phyloP scores from a whole-genome alignment of 371 early-diverging fungal genomes.

The Rhizopus sp. region DNA sequence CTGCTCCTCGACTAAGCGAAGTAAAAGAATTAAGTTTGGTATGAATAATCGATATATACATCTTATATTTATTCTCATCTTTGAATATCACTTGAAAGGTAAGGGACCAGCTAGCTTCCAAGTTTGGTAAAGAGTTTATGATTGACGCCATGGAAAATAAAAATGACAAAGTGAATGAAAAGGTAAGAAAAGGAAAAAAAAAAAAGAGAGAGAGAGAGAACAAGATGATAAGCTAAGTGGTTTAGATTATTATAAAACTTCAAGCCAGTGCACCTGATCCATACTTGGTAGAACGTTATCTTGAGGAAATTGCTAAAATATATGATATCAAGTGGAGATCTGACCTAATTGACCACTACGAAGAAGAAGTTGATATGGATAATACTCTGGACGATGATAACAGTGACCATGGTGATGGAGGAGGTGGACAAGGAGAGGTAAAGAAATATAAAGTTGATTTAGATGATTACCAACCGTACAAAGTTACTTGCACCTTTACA shows the following conservation, averaged over 20 bases:
- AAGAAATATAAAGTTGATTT: not conserved
- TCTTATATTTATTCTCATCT: not conserved
- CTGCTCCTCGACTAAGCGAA: constrained; percentile 78
- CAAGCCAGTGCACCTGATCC: constrained; percentile 78
- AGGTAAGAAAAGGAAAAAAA: constrained; percentile 51
- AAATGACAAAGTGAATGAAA: constrained; percentile 73
- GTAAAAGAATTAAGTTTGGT: constrained; percentile 82
- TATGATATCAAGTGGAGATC: constrained; percentile 79
- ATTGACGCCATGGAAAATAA: constrained; percentile 74
- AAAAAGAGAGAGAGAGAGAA: no score
- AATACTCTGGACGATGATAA: constrained; percentile 4
- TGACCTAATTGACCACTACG: constrained; percentile 40
- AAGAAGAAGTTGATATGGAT: constrained; percentile 24
- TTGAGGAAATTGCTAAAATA: constrained; percentile 85
- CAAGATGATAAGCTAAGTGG: not conserved
- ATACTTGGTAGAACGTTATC: constrained; percentile 80
- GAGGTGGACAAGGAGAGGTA: constrained; percentile 21
- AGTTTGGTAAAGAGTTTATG: constrained; percentile 86
- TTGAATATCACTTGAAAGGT: constrained; percentile 26
- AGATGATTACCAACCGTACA: not conserved
- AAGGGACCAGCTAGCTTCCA: constrained; percentile 78
- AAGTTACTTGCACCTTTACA: constrained; percentile 22
- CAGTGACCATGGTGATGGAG: constrained; percentile 15
- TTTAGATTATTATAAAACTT: constrained; percentile 79
- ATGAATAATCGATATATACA: constrained; percentile 8